Evolutionary conservation across 805 yeast species (phyloP), one percentile per base, ranked within the genome.

Genomic region (Lipomyces sp.): DNA sequence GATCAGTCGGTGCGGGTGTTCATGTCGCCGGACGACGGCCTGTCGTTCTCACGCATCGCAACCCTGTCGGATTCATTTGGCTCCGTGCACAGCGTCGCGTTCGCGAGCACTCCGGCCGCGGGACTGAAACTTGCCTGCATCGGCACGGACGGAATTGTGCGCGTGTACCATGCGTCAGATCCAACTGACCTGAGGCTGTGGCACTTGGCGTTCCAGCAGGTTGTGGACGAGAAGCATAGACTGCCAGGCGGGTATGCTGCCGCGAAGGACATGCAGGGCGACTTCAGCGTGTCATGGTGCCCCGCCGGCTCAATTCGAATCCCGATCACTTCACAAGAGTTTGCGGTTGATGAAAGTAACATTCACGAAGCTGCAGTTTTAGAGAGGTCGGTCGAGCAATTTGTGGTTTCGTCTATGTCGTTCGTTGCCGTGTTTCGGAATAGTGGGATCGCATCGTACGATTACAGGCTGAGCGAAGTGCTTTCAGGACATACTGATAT

Each of bases 1-100:
- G 99, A 93, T 64, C 77, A 95, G 47, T 85, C 95, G 0, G 81
- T 91, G 26, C 85, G 85, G 63, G 73, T 93, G 23, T 93, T 96
- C 95, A 95, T 88, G 66, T 97, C 91, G 63, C 82, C 81, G 61
- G 82, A 83, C 23, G 77, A 83, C n/a, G 95, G 96, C 2, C 77
- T 84, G 58, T 76, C 96, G 57, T 93, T 97, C 96, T 73, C 75
- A 40, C 77, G 77, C 59, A 66, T 87, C 41, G 81, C 86, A 31
- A 85, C 91, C 1, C 69, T 91, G 51, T 84, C 91, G 18, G 98
- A 93, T 65, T 80, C 89, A 33, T 83, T 78, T 61, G 96, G 96
- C 2, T 95, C 98, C 1, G 71, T 91, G 14, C 90, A 89, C 66
- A 93, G 86, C 65, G 83, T 87, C n/a, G 81, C 82, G 40, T 90